Percentiles rank a stretch among this genome's conserved stretches.
phyloP scores from a whole-genome alignment of 108 stramenopile genomes.

The Stephanodiscus triporus region DNA sequence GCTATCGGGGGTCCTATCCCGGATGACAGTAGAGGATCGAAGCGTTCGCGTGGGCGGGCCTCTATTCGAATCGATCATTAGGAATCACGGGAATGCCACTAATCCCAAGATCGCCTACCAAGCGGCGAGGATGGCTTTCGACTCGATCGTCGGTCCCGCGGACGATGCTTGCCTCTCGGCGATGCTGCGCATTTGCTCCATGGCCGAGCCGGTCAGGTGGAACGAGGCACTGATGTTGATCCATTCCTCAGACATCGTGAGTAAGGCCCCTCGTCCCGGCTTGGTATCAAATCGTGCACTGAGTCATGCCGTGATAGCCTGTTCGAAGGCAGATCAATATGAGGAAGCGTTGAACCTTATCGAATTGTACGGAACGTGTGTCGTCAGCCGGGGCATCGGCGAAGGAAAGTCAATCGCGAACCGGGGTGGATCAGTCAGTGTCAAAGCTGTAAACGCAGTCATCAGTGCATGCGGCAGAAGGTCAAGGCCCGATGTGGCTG shows the following conservation, averaged over 20 bases:
- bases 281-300: conserved; percentile 56
- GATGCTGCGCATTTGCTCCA: conserved; percentile 58
- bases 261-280: conserved; percentile 45
- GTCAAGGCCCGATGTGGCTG: conserved; percentile 65
- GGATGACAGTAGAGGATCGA: conserved; percentile 25
- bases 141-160: conserved; percentile 52
- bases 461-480: conserved; percentile 68
- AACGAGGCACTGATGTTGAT: conserved; percentile 59
- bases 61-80: conserved; percentile 59
- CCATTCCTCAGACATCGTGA: conserved; percentile 66
- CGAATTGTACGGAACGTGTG: conserved; percentile 51
- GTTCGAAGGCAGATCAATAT: conserved; percentile 55
- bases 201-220: conserved; percentile 45
- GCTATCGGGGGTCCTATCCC: conserved; percentile 34
- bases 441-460: conserved; percentile 61
- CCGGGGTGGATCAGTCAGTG: conserved; percentile 16
- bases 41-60: conserved; percentile 45
- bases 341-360: conserved; percentile 67
- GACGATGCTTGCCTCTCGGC: conserved; percentile 68
- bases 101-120: conserved; percentile 31
- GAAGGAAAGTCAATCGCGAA: neutral
- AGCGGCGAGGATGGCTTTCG: conserved; percentile 47
- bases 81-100: conserved; percentile 42
- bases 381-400: neutral
- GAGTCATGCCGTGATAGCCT: conserved; percentile 49